Conservation (phyloP, 371 early-diverging fungal species). For the Syncephalastrum racemosum region DNA sequence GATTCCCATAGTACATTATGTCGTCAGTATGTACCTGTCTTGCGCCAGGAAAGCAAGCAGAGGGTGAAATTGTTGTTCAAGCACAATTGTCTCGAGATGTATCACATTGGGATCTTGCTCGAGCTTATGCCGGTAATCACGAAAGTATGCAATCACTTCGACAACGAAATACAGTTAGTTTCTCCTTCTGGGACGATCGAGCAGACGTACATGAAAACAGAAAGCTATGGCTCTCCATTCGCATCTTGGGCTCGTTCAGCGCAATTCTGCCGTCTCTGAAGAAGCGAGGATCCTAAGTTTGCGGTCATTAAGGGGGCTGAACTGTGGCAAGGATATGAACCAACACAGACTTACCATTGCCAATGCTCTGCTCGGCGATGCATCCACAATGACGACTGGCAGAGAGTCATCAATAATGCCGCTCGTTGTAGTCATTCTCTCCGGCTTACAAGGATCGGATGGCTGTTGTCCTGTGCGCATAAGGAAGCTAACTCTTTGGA, state of each 20-base stretch:
- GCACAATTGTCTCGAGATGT: conserved; percentile 10
- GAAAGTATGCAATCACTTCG: conserved; percentile 33
- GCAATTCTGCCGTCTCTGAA: conserved; percentile 43
- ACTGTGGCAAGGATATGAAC: too few relatives aligned
- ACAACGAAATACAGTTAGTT: background rate
- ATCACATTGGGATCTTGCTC: conserved; percentile 14
- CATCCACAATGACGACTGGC: too few relatives aligned
- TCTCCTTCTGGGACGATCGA: background rate
- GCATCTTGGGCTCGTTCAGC: conserved; percentile 32
- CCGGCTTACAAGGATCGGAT: too few relatives aligned
- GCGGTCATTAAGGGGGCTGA: too few relatives aligned
- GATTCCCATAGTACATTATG: too few relatives aligned
- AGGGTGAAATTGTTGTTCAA: conserved; percentile 24
- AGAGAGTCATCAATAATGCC: too few relatives aligned
- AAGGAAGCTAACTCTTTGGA: too few relatives aligned
- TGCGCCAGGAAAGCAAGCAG: conserved; percentile 35
- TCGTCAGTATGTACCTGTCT: conserved; percentile 28
- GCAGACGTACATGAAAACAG: conserved; percentile 23
- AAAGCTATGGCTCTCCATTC: conserved; percentile 31
- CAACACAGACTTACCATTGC: too few relatives aligned
- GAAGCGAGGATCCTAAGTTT: background rate
- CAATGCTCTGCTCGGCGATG: too few relatives aligned
- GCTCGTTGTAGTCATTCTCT: too few relatives aligned
- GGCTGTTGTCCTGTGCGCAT: too few relatives aligned
- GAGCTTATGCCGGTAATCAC: conserved; percentile 21